phyloP scores from a whole-genome alignment of 192 early-diverging fungal species.

The Geranomyces michiganensis region DNA sequence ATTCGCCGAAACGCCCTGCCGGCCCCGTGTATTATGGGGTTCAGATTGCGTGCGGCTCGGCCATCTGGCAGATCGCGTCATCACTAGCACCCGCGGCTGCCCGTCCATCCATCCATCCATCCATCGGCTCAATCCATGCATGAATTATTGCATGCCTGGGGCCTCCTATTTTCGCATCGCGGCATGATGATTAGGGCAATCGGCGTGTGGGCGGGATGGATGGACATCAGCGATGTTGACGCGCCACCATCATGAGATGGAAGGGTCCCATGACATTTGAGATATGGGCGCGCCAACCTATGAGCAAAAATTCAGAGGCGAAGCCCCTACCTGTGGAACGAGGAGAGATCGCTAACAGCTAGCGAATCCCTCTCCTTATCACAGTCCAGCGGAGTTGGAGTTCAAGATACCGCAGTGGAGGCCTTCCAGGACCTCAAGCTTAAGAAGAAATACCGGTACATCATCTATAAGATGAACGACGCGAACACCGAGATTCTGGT shows the following conservation, averaged over 20 bases:
- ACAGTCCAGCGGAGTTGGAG: conserved; percentile 69
- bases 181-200: too few species aligned
- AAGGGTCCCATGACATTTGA: too few species aligned
- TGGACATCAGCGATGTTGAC: too few species aligned
- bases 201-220: too few species aligned
- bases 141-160: too few species aligned
- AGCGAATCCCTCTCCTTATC: not conserved
- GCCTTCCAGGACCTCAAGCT: conserved; percentile 76
- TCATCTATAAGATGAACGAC: conserved; percentile 82
- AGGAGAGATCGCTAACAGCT: too few species aligned
- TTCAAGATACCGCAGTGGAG: conserved; percentile 62
- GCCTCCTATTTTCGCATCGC: too few species aligned
- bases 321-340: too few species aligned
- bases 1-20: not conserved
- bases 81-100: not conserved
- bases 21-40: not conserved
- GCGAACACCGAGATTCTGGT: conserved; percentile 70
- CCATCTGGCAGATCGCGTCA: conserved; percentile 8
- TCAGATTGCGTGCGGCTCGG: not conserved
- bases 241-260: too few species aligned
- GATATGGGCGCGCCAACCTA: too few species aligned
- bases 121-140: not conserved
- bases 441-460: conserved; percentile 71
- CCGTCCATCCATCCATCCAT: not conserved
- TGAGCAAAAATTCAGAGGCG: too few species aligned